phyloP scores from a whole-genome alignment of 768 basidiomycete genomes.

The Mycena epipterygia region DNA sequence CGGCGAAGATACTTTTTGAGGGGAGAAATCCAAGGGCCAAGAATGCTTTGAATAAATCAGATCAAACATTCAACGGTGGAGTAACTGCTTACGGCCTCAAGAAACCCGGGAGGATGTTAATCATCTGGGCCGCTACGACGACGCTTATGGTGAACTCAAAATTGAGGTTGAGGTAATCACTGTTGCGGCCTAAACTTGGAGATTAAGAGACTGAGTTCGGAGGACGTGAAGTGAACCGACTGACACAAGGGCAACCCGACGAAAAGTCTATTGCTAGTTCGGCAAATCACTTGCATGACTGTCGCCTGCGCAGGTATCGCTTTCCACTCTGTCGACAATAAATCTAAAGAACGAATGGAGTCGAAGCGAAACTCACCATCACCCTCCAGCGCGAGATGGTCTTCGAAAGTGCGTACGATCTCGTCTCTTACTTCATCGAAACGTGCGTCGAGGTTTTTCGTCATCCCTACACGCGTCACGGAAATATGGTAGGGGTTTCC shows the following conservation, averaged over 20 bases:
- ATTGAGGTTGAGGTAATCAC: constrained; percentile 36
- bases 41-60: constrained; percentile 24
- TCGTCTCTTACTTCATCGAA: constrained; percentile 33
- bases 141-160: constrained; percentile 46
- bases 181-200: constrained; percentile 18
- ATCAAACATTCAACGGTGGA: neutral
- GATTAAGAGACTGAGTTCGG: neutral
- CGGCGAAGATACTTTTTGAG: constrained; percentile 17
- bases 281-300: constrained; percentile 18
- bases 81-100: constrained; percentile 10
- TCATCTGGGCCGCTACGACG: constrained; percentile 35
- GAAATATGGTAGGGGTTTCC: constrained; percentile 33
- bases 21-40: constrained; percentile 23
- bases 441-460: constrained; percentile 27
- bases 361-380: constrained; percentile 2
- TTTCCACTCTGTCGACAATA: constrained; percentile 35
- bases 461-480: constrained; percentile 30
- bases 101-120: constrained; percentile 43
- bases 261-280: constrained; percentile 21
- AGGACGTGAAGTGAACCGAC: neutral
- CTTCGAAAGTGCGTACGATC: constrained; percentile 24
- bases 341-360: neutral
- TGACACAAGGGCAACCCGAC: constrained; percentile 32
- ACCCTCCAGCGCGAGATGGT: constrained; percentile 23
- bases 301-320: constrained; percentile 18